Percentiles rank a stretch among this genome's conserved stretches.
Conservation (phyloP, 2,329 filamentous ascomycete species). For the Xylaria sp. region DNA sequence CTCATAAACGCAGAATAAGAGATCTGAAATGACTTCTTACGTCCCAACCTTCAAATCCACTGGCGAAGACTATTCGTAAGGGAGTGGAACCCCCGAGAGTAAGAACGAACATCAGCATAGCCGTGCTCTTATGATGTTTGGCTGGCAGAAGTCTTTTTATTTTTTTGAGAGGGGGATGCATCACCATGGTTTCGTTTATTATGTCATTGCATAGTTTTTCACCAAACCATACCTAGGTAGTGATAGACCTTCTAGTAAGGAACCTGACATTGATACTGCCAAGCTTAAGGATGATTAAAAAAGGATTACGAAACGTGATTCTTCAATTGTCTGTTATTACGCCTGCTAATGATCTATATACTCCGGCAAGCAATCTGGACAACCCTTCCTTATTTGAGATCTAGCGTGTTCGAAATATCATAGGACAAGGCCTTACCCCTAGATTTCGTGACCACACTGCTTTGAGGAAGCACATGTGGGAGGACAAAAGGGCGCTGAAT, state of each 20-base stretch:
- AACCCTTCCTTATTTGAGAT: neutral
- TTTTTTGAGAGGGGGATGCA: too few species aligned
- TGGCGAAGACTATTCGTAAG: too few species aligned
- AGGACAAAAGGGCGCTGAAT: conserved; percentile 48
- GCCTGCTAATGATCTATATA: neutral
- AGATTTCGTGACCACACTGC: conserved; percentile 22
- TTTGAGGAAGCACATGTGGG: conserved; percentile 37
- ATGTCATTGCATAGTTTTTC: neutral
- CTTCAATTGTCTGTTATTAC: neutral
- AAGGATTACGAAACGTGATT: too few species aligned
- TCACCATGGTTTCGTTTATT: too few species aligned
- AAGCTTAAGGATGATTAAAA: neutral
- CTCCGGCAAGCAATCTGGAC: neutral
- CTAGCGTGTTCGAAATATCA: neutral
- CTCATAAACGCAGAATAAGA: too few species aligned
- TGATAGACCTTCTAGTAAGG: neutral
- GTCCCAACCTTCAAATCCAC: too few species aligned
- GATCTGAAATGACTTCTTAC: too few species aligned
- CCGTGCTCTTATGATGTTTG: too few species aligned
- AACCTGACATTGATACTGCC: neutral
- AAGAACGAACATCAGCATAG: too few species aligned
- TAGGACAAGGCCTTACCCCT: neutral
- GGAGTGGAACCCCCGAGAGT: too few species aligned
- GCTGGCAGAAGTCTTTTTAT: too few species aligned
- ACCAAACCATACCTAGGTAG: neutral